phyloP scores from a whole-genome alignment of 2,329 filamentous ascomycete genomes.

The Trichophyton verrucosum region DNA sequence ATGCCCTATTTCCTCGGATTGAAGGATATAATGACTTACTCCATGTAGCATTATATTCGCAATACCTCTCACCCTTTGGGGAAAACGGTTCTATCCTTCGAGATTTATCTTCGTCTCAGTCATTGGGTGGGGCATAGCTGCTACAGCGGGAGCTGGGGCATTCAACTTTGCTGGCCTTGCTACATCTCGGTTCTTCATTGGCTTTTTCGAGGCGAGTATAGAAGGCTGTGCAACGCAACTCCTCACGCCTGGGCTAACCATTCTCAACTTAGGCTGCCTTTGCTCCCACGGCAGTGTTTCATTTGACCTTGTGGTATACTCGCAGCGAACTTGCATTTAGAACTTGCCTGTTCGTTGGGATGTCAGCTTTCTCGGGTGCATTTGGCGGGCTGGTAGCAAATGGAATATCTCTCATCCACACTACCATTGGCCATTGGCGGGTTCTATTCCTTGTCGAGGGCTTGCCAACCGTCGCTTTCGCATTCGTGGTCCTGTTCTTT shows the following conservation, averaged over 20 bases:
- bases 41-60: slow-evolving; percentile 9
- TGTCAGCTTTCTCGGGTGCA: slow-evolving; percentile 40
- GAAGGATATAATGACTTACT: slow-evolving; percentile 2
- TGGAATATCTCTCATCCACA: slow-evolving; percentile 17
- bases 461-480: slow-evolving; percentile 35
- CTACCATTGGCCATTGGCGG: slow-evolving; percentile 33
- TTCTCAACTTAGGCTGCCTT: slow-evolving; percentile 42
- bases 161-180: slow-evolving; percentile 43
- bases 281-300: slow-evolving; percentile 48
- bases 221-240: too few species aligned
- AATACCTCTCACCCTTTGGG: slow-evolving; percentile 12
- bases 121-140: slow-evolving; percentile 43
- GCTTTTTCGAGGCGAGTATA: slow-evolving; percentile 40
- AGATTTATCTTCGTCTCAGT: slow-evolving; percentile 13
- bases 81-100: slow-evolving; percentile 12
- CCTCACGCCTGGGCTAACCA: neutral
- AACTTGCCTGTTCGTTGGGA: slow-evolving; percentile 44
- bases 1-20: neutral
- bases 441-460: slow-evolving; percentile 43
- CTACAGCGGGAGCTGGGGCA: slow-evolving; percentile 41
- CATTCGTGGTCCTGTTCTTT: slow-evolving; percentile 30
- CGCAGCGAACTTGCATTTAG: slow-evolving; percentile 42
- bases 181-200: slow-evolving; percentile 45
- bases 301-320: slow-evolving; percentile 49
- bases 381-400: slow-evolving; percentile 41